Base-by-base conservation (phyloP, 768 basidiomycete genomes). In the Hypholoma fasciculare region DNA sequence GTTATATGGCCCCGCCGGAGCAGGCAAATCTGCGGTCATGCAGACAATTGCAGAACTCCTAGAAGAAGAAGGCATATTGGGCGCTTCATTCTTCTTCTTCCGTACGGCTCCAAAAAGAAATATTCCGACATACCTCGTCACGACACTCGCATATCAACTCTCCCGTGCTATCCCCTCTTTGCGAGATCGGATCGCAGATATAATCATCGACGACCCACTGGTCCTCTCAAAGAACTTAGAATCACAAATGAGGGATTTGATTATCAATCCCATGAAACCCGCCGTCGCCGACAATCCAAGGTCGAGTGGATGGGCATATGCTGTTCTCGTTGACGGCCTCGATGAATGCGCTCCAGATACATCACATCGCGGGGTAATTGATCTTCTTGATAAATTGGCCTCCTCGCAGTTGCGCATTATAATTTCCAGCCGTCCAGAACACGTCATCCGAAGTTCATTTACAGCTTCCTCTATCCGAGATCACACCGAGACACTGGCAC, bases 21-120 rank as follows among this genome's bases (percentile, higher is more conserved):
- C 58, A 19, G 65, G 65, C 2, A 67, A 67, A 50, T 63, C 63
- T 1, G 60, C 62, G 16, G 58, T 65, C n/a, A 55, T 60, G 4
- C 62, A 63, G 42, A 52, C 47, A 1, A 52, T 66, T 4, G 61
- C 63, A 11, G 59, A 62, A 13, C 12, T 27, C 11, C 61, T 47
- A 30, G 16, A 38, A 2, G 39, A 49, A 16, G 19, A 9, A 5
- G 49, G 44, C 4, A 26, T 9, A 4, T 34, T 64, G 11, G 56
- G 43, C 0, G 63, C 56, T n/a, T 54, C 51, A 34, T 64, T 66
- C 53, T 66, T 63, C 52, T n/a, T n/a, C n/a, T 66, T 62, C 50
- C 19, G 59, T 11, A 42, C 36, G 5, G 52, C 44, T 19, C 26
- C 47, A 2, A 51, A 51, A 8, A 43, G 61, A 4, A 59, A 60